Evolutionary conservation across 345 rosid species (phyloP), one percentile per base, ranked within the genome.

Genomic region (Sonneratia alba): DNA sequence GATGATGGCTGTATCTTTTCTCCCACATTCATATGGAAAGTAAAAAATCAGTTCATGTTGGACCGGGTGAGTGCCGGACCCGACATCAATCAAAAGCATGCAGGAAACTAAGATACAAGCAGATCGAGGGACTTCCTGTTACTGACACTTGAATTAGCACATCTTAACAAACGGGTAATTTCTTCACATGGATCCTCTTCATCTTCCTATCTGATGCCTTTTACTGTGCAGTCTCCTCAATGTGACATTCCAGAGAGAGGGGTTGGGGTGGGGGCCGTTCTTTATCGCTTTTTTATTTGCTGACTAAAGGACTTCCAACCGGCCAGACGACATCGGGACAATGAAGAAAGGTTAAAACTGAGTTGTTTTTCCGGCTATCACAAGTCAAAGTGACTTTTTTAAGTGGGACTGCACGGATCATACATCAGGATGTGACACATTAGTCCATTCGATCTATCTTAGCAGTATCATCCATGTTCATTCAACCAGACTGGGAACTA

Each of bases 101-200:
- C 66, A 11, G 18, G 38, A 13, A 27, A 62, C 37, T 62, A 62
- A 62, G 66, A 27, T 62, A 62, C 66, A 62, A 62, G 66, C 66
- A 62, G 66, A 13, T 62, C 7, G 66, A 62, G 18, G 16, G 19
- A 22, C 24, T 55, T 21, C 61, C 61, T 21, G 24, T 24, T 55
- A 21, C 22, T 55, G 61, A 55, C 61, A 61, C 65, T 24, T 9
- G 36, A 61, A 61, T 27, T 61, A 27, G 65, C 4, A 49, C 19
- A 61, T 61, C 65, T 22, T 61, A 61, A 24, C 65, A 24, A 61
- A 24, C 0, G 65, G 36, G 65, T 10, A 61, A 9, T 62, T 14
- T 18, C 66, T 10, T 27, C 19, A 7, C 38, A 62, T 62, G 66
- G 37, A 13, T 34, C 18, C 36, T 32, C 27, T 34, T 62, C 37